Conservation (phyloP, 352 stramenopile genomes). For the Globisporangium solare region DNA sequence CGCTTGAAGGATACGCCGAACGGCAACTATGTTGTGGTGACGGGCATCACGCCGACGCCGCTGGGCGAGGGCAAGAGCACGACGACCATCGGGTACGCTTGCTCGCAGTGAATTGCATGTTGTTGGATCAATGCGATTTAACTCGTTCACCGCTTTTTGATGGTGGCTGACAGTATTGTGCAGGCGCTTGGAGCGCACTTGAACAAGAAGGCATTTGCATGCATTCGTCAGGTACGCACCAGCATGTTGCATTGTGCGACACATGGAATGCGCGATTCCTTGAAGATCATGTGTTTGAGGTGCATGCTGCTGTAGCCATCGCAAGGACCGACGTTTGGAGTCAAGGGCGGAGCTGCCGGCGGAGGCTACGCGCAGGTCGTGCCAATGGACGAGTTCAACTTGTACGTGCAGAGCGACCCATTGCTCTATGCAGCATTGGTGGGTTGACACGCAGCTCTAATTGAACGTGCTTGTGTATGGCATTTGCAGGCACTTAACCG, state of each 20-base stretch:
- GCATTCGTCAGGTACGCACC: slow-evolving; percentile 90
- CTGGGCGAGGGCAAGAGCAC: slow-evolving; percentile 98
- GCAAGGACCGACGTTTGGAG: slow-evolving; percentile 98
- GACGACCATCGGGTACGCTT: slow-evolving; percentile 93
- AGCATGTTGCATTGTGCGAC: no score
- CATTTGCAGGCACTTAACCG: slow-evolving; percentile 89
- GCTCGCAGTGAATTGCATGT: background rate
- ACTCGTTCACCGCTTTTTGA: slow-evolving; percentile 70
- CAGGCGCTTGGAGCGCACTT: slow-evolving; percentile 93
- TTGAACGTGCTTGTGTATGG: background rate
- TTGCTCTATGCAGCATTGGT: no score
- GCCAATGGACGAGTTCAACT: slow-evolving; percentile 98
- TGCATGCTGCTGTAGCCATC: slow-evolving; percentile 72
- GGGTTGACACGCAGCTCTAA: no score
- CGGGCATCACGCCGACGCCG: slow-evolving; percentile 97
- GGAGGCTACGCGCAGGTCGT: slow-evolving; percentile 94
- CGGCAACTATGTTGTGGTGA: slow-evolving; percentile 97
- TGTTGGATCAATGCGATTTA: slow-evolving; percentile 3
- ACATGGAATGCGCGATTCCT: no score
- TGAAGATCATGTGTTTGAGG: no score
- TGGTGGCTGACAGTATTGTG: slow-evolving; percentile 63
- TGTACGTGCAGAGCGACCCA: slow-evolving; percentile 48
- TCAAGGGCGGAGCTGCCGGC: slow-evolving; percentile 90
- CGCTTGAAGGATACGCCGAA: slow-evolving; percentile 84
- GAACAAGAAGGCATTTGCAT: slow-evolving; percentile 94